Percentiles rank a stretch among this genome's conserved stretches.
Evolutionary conservation across 768 basidiomycete species (phyloP).

Genomic region (Leccinum aurantiacum): DNA sequence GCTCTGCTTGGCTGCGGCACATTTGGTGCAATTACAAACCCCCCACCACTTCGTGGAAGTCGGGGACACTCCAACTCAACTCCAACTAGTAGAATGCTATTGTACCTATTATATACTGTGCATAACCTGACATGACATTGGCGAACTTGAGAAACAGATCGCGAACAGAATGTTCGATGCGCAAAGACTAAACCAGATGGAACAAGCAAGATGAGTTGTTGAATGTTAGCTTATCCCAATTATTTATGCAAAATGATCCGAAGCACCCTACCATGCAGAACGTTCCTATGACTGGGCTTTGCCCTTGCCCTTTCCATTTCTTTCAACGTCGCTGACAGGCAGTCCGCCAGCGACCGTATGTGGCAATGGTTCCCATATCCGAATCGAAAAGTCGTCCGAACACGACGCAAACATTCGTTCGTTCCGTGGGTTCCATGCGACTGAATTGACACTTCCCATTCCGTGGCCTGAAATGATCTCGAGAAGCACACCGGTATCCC

Average conservation of each 20-base stretch:
- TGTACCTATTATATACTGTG: slow-evolving; percentile 25
- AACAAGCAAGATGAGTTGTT: slow-evolving; percentile 26
- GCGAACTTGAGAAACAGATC: slow-evolving; percentile 18
- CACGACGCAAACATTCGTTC: slow-evolving; percentile 94
- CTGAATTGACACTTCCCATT: slow-evolving; percentile 89
- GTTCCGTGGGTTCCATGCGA: slow-evolving; percentile 93
- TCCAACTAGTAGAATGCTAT: slow-evolving; percentile 12
- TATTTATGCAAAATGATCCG: slow-evolving; percentile 28
- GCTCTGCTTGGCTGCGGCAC: too few species aligned
- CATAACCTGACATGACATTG: slow-evolving; percentile 32
- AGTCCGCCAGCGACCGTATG: slow-evolving; percentile 19
- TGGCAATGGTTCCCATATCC: slow-evolving; percentile 75
- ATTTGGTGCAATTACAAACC: too few species aligned
- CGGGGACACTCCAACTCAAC: too few species aligned
- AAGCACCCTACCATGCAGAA: slow-evolving; percentile 16
- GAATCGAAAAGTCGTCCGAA: slow-evolving; percentile 88
- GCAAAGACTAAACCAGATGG: slow-evolving; percentile 20
- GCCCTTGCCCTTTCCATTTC: slow-evolving; percentile 67
- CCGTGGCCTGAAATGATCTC: slow-evolving; percentile 88
- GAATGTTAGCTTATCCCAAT: slow-evolving; percentile 30
- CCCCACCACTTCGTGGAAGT: too few species aligned
- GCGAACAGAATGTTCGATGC: slow-evolving; percentile 29
- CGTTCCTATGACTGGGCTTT: slow-evolving; percentile 50
- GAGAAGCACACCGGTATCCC: slow-evolving; percentile 77
- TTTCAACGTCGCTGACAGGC: slow-evolving; percentile 19